Base-by-base conservation (phyloP, 495 filamentous ascomycete species). In the Parachaetomium inaequale region DNA sequence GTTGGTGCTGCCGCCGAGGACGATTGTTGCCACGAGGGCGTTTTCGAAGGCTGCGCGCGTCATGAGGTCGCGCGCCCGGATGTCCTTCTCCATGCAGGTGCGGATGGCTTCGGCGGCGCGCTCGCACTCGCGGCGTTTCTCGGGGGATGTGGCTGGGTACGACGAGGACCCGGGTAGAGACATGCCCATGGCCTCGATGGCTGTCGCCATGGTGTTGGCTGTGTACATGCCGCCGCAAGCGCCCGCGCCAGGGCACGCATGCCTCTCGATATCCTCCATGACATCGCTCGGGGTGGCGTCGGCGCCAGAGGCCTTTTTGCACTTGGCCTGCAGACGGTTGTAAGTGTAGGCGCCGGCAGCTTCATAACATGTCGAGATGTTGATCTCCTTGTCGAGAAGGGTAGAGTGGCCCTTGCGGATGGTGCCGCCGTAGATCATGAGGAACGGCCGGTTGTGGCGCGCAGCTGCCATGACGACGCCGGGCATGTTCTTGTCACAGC, bases 401-500 rank as follows among this genome's bases (percentile, higher is more conserved):
- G 87, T 76, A 15, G 89, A 93, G 71, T 91, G 91, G 31, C 94
- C 94, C 51, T 90, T 88, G 62, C 86, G 84, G 65, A 96, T 98
- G 14, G 92, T 88, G 42, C 94, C 94, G 32, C 94, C 94, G 71
- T 97, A 98, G 54, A 85, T 81, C 81, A 85, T 84, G 60, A 85
- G 69, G 62, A 85, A 85, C 6, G 94, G 94, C 17, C 93, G 85
- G 76, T 98, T 97, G 75, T 96, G 92, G 43, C 94, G 84, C 14
- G 92, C 91, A 74, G 82, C 82, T 0, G 81, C 82, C 78, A 84
- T 84, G 46, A 84, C 67, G 3, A 83, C 80, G 61, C 94, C 94
- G 1, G 94, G 94, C 94, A 98, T 98, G 68, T 98, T 98, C 81
- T 98, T 98, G 75, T 98, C 94, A 70, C 94, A 98, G 11, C 94